Base-by-base conservation (phyloP, 1,284 basidiomycete species). In the Puccinia horiana region DNA sequence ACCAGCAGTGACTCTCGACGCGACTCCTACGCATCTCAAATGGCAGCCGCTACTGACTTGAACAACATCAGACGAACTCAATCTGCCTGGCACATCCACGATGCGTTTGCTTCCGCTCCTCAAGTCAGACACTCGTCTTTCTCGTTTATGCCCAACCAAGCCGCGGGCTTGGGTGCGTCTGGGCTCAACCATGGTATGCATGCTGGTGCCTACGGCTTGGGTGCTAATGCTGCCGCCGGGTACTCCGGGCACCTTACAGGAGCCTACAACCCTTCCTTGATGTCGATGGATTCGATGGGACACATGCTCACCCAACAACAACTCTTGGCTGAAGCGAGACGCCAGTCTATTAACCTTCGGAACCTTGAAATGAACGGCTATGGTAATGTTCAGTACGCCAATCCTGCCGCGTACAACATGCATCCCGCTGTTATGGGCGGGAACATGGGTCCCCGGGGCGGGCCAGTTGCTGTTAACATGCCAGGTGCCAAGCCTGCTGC, bases 31-130 rank as follows among this genome's bases (percentile, higher is more conserved):
- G 69, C 70, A 20, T 75, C 79, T 3, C 61, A 74, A 61, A 58
- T 81, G 23, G 56, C 70, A 32, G 35, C 72, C 37, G 70, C 58
- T n/a, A 44, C 70, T 20, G 70, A 58, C 32, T 42, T 81, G 44
- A 75, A 63, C 44, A 74, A 81, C 37, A 44, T 81, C n/a, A 29
- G 79, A 67, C 52, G 79, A 32, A 81, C 70, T 74, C 79, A 81
- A 67, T 81, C 79, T 5, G 79, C 79, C n/a, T 81, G 79, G 79
- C 79, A 81, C 29, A 81, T 81, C 14, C 79, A 81, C 29, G 79
- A 81, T 67, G 72, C 70, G 14, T 81, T 81, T 52, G 58, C 70
- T 23, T n/a, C 49, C 29, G 32, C 72, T 11, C 72, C 79, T 37
- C 79, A 81, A 67, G 32, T 81, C 16, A 40, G 79, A 44, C 79